Percentiles rank a stretch among this genome's conserved stretches.
These are phyloP conservation scores for Candida sanyiensis DNA, from an alignment of 805 yeast genomes.

Conservation along the genomic window DNA sequence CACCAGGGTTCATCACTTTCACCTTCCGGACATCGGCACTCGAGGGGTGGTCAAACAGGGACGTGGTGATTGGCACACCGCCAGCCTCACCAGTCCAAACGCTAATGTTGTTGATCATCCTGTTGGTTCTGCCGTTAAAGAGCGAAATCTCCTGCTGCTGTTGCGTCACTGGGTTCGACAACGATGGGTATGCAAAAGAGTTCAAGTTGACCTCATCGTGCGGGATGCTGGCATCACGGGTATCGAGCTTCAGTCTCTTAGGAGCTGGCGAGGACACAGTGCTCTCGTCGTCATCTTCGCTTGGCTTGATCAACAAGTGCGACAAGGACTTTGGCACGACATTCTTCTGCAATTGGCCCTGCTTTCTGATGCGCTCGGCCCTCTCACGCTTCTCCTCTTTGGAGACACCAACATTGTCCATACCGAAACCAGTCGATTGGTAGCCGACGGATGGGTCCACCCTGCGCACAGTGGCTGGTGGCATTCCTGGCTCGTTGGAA, in stretches of 20 bases:
- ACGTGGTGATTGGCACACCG: slow-evolving; percentile 20
- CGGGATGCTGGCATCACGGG: slow-evolving; percentile 12
- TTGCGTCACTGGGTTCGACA: slow-evolving; percentile 7
- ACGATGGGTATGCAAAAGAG: slow-evolving; percentile 18
- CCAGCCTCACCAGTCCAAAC: slow-evolving; percentile 53
- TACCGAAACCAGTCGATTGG: slow-evolving; percentile 17
- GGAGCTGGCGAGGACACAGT: slow-evolving; percentile 11
- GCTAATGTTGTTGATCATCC: slow-evolving; percentile 56
- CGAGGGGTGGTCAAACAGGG: slow-evolving; percentile 20
- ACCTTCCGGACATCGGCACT: background rate
- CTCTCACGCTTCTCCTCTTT: slow-evolving; percentile 41
- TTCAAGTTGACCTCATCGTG: slow-evolving; percentile 15
- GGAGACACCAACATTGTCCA: slow-evolving; percentile 24
- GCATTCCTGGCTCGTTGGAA: slow-evolving; percentile 44
- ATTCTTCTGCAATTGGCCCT: slow-evolving; percentile 44
- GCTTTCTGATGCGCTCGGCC: slow-evolving; percentile 41
- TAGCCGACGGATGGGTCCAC: slow-evolving; percentile 26
- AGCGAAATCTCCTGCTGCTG: slow-evolving; percentile 19
- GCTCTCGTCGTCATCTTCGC: slow-evolving; percentile 28
- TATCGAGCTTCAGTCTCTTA: slow-evolving; percentile 12
- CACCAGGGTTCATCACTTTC: slow-evolving; percentile 2
- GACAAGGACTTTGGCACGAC: slow-evolving; percentile 51
- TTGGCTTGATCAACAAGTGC: slow-evolving; percentile 39
- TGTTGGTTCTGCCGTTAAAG: slow-evolving; percentile 43
- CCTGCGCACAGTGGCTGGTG: slow-evolving; percentile 51